Evolutionary conservation across 108 stramenopile genomes (phyloP), one percentile per base, ranked within the genome.

Genomic region (Aurantiochytrium sp.): DNA sequence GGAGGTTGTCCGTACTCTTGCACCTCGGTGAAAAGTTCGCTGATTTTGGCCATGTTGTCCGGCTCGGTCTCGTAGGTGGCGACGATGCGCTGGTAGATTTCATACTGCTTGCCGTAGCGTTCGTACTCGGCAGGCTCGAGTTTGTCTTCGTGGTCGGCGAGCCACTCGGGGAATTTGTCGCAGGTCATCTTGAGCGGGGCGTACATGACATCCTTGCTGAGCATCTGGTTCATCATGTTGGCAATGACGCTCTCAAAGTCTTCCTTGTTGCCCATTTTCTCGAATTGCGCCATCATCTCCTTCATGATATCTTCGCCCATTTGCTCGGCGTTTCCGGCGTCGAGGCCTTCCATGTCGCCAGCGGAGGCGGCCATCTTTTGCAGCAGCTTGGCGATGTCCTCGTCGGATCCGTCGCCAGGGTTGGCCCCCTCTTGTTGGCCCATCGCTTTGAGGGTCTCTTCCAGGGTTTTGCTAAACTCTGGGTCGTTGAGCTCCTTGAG

Each of bases 201-300:
- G 93, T 97, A 98, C 97, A 99, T 97, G 88, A 97, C 90, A 44
- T 98, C 97, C 89, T 94, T 96, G 72, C 95, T 92, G 55, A 97
- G 89, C 18, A 97, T 88, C 88, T 97, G 97, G 87, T 96, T 90
- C 97, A 98, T 97, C 93, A 97, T 96, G 53, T 96, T 95, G 88
- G 98, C 97, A 44, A 99, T 92, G 42, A 98, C 72, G 5, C 92
- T 95, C 89, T 97, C 94, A 51, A 95, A 90, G 76, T 95, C 95
- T 72, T 93, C 91, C 69, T 95, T 95, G 72, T 94, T 89, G 23
- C 93, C 95, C 92, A 96, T 87, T 76, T 91, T 89, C 89, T 94
- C 94, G 72, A 96, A 95, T 89, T 96, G 94, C 21, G 53, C 60
- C 94, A 95, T 96, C 90, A 96, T 93, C 44, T 94, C 89, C 43